Conservation (phyloP, 129 eudicot genomes). For the Tagetes erecta region DNA sequence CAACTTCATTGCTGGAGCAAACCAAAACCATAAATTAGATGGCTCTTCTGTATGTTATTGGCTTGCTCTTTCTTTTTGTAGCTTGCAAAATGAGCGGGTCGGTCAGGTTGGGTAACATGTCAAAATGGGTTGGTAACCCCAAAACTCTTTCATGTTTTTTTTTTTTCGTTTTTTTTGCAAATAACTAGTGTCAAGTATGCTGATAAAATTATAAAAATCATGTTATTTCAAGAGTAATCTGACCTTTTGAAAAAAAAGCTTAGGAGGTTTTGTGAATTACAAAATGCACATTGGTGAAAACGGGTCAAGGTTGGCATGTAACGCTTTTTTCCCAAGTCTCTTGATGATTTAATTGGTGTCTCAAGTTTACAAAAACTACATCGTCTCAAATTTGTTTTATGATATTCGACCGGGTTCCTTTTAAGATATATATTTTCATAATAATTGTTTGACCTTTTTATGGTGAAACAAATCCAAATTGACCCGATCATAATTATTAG, state of each 20-base stretch:
- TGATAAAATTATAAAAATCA: too few relatives aligned
- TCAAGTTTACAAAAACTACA: neutral
- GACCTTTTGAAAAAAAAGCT: neutral
- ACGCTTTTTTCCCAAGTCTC: neutral
- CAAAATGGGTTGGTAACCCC: neutral
- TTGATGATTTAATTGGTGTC: neutral
- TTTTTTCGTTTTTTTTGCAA: too few relatives aligned
- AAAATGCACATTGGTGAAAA: neutral
- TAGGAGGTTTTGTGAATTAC: neutral
- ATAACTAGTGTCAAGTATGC: too few relatives aligned
- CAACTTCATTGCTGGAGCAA: slow-evolving; percentile 41
- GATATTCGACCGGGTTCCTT: neutral
- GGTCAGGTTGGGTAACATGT: neutral
- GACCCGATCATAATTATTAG: neutral
- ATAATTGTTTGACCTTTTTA: neutral
- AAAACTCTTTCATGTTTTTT: neutral
- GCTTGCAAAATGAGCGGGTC: slow-evolving; percentile 3
- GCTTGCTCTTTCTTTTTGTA: neutral
- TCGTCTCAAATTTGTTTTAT: neutral
- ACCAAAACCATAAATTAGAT: slow-evolving; percentile 38
- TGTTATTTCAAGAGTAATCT: neutral
- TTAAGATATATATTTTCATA: neutral
- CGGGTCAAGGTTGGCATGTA: neutral
- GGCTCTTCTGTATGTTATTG: slow-evolving; percentile 33
- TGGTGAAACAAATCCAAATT: neutral